These are phyloP conservation scores for Cyanophora paradoxa DNA, from an alignment of 78 protist species.

Conservation along the genomic window DNA sequence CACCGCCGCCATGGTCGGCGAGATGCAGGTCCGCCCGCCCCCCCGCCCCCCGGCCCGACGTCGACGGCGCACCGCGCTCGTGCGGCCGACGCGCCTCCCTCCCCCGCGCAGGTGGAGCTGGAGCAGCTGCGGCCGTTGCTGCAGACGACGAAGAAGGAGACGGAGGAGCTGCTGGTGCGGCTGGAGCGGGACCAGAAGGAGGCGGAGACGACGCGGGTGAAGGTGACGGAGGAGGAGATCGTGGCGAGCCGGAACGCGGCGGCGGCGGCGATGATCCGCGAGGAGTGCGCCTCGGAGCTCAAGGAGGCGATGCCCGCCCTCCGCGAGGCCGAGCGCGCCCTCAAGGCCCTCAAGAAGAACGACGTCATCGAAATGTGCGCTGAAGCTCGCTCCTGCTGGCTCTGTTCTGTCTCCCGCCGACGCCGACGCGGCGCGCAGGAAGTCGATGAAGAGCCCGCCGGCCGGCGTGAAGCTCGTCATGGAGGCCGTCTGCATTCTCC, in stretches of 20 bases:
- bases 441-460: conserved; percentile 37
- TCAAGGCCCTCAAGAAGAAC: conserved; percentile 20
- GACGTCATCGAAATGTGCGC: conserved; percentile 16
- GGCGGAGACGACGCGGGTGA: not conserved
- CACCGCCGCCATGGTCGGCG: conserved; percentile 33
- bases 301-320: conserved; percentile 63
- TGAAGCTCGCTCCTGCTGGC: conserved; percentile 19
- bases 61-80: too few relatives aligned
- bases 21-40: too few relatives aligned
- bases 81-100: too few relatives aligned
- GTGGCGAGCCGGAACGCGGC: conserved; percentile 13
- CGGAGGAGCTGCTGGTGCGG: conserved; percentile 16
- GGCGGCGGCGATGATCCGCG: conserved; percentile 17
- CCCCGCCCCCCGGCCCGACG: too few relatives aligned
- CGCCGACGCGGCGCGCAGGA: conserved; percentile 30
- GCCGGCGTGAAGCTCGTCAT: conserved; percentile 40
- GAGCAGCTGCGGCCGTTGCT: conserved; percentile 31
- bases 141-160: not conserved
- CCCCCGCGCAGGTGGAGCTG: conserved; percentile 30
- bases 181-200: conserved; percentile 21
- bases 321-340: conserved; percentile 32
- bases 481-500: conserved; percentile 60
- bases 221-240: conserved; percentile 30
- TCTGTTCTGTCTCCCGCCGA: conserved; percentile 15
- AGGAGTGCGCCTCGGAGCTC: conserved; percentile 44